A percentile compares a stretch with the other conserved stretches of the same genome.
Conservation (phyloP, 2,329 filamentous ascomycete genomes). For the Cytospora piceicola region DNA sequence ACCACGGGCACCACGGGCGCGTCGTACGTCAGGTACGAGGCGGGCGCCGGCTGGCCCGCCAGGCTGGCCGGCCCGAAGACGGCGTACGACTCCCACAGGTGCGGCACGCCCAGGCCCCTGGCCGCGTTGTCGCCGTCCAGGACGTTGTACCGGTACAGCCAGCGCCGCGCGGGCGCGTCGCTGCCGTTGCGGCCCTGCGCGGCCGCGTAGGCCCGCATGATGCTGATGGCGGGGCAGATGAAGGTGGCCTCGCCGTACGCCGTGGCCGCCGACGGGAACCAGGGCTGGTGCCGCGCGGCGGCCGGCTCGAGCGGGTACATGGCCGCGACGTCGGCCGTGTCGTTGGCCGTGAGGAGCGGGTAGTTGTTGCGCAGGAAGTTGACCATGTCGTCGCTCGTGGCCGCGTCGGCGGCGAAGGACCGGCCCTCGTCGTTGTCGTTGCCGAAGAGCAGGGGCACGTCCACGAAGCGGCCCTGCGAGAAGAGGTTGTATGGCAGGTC, state of each 20-base stretch:
- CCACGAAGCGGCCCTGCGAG: slow-evolving; percentile 53
- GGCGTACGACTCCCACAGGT: slow-evolving; percentile 52
- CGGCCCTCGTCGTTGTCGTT: slow-evolving; percentile 53
- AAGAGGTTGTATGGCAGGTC: slow-evolving; percentile 49
- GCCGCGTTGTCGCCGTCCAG: slow-evolving; percentile 42
- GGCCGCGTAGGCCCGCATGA: slow-evolving; percentile 43
- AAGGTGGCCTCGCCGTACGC: slow-evolving; percentile 54
- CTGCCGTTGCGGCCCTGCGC: slow-evolving; percentile 12
- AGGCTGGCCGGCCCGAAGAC: slow-evolving; percentile 52
- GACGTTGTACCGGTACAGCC: slow-evolving; percentile 57
- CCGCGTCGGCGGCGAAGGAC: slow-evolving; percentile 47
- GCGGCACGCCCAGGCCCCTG: slow-evolving; percentile 51
- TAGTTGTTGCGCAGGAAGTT: slow-evolving; percentile 53
- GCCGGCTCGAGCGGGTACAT: slow-evolving; percentile 45
- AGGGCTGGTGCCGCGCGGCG: slow-evolving; percentile 46
- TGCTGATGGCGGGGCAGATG: slow-evolving; percentile 46
- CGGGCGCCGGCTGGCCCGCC: slow-evolving; percentile 35
- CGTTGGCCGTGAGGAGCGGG: slow-evolving; percentile 44
- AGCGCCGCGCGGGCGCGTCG: slow-evolving; percentile 36
- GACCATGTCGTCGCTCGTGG: slow-evolving; percentile 40
- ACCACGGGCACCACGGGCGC: slow-evolving; percentile 49
- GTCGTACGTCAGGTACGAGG: slow-evolving; percentile 51
- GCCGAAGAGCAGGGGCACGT: slow-evolving; percentile 57
- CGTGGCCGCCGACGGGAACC: slow-evolving; percentile 48
- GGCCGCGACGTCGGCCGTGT: slow-evolving; percentile 42